A percentile compares a stretch with the other conserved stretches of the same genome.
Conservation (phyloP, 768 basidiomycete species). For the Ramaria sp. region DNA sequence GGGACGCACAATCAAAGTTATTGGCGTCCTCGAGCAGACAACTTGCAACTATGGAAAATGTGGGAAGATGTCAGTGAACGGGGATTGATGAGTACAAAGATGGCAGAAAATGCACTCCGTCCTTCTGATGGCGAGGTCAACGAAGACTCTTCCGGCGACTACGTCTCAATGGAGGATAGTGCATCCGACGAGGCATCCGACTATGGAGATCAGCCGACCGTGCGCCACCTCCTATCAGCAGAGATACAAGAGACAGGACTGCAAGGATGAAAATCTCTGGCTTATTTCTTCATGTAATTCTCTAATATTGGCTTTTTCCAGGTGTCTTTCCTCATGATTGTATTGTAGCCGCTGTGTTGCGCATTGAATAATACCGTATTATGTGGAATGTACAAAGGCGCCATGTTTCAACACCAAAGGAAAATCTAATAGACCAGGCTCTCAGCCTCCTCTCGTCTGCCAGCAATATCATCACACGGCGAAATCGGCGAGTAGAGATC, state of each 20-base stretch:
- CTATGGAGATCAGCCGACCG: background rate
- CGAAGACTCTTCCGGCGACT: background rate
- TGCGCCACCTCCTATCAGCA: background rate
- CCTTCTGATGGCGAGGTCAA: background rate
- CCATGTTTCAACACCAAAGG: background rate
- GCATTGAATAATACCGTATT: no score
- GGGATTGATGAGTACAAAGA: background rate
- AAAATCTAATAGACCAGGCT: background rate
- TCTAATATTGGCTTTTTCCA: no score
- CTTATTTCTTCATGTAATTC: no score
- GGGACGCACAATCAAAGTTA: background rate
- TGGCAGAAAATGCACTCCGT: background rate
- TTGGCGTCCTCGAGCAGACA: background rate
- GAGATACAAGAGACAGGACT: no score
- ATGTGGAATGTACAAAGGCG: background rate
- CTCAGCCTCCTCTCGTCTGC: background rate
- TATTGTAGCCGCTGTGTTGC: no score
- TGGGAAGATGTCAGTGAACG: slow-evolving; percentile 4
- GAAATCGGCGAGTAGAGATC: slow-evolving; percentile 29
- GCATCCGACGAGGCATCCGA: background rate
- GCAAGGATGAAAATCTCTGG: no score
- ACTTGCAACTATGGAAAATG: background rate
- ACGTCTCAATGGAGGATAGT: background rate
- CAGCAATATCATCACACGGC: background rate
- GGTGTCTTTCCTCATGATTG: no score